A percentile compares a stretch with the other conserved stretches of the same genome.
Evolutionary conservation across 495 filamentous ascomycete species (phyloP).

Genomic region (Venustampulla echinocandica): DNA sequence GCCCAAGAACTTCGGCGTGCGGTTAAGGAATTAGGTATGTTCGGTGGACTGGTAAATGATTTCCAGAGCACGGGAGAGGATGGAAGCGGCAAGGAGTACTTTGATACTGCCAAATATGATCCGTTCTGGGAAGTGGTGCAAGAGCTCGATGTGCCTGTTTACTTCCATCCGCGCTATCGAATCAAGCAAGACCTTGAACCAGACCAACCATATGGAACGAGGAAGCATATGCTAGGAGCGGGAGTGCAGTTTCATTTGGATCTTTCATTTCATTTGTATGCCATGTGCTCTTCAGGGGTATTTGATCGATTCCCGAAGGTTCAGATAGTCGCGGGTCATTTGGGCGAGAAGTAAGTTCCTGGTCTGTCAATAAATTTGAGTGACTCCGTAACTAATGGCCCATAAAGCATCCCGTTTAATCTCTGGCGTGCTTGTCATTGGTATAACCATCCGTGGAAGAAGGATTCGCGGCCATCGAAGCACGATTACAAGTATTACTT

Average conservation of each 20-base stretch:
- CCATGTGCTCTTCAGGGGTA: conserved; percentile 44
- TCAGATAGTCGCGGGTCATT: conserved; percentile 55
- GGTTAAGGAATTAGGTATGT: conserved; percentile 47
- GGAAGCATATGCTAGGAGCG: conserved; percentile 29
- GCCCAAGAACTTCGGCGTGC: conserved; percentile 45
- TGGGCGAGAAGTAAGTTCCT: conserved; percentile 42
- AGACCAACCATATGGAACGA: conserved; percentile 40
- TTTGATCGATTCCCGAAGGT: conserved; percentile 49
- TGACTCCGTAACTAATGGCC: background rate
- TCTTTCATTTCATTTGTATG: conserved; percentile 41
- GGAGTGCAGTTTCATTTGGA: conserved; percentile 43
- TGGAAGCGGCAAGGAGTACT: conserved; percentile 48
- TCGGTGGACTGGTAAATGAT: conserved; percentile 53
- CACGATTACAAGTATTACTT: conserved; percentile 50
- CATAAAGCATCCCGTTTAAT: conserved; percentile 51
- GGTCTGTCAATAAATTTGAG: background rate
- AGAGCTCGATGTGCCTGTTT: conserved; percentile 53
- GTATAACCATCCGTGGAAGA: conserved; percentile 41
- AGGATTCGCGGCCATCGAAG: conserved; percentile 38
- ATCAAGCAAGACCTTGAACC: conserved; percentile 38
- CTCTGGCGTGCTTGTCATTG: conserved; percentile 55
- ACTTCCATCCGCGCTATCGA: conserved; percentile 48
- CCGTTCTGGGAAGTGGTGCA: conserved; percentile 48
- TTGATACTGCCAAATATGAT: conserved; percentile 45
- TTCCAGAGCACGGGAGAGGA: conserved; percentile 28